phyloP scores from a whole-genome alignment of 2,329 filamentous ascomycete species.

The Hymenoscyphus occultus region DNA sequence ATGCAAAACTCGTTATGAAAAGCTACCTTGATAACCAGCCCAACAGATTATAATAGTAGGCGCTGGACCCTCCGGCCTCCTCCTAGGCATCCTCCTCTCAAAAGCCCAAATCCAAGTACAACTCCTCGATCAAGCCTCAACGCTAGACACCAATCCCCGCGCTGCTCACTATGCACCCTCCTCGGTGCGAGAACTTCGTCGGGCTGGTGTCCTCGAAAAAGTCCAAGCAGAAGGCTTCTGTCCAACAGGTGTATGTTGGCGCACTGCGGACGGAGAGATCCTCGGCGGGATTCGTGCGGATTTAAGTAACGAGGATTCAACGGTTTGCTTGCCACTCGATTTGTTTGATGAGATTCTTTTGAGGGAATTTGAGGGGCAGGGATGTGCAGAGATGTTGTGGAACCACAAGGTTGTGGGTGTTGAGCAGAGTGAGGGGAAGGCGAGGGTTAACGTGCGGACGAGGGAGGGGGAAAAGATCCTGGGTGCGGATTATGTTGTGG shows the following conservation, averaged over 20 bases:
- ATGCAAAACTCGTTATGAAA: not conserved
- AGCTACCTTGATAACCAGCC: not conserved
- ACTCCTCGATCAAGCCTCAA: conserved; percentile 52
- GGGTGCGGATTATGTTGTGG: conserved; percentile 53
- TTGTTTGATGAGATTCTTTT: conserved; percentile 42
- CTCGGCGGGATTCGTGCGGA: conserved; percentile 27
- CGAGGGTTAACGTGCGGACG: conserved; percentile 42
- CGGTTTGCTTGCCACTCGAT: conserved; percentile 45
- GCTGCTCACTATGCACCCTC: conserved; percentile 60
- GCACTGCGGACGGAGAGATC: conserved; percentile 39
- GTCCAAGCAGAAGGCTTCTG: conserved; percentile 43
- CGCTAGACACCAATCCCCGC: conserved; percentile 57
- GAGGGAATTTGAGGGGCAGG: conserved; percentile 36
- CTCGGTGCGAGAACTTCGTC: conserved; percentile 54
- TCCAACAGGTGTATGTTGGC: conserved; percentile 44
- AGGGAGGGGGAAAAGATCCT: conserved; percentile 37
- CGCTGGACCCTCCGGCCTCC: conserved; percentile 43
- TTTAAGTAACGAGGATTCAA: conserved; percentile 33
- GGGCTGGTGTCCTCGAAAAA: conserved; percentile 55
- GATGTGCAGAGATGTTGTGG: conserved; percentile 42
- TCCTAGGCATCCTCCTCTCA: conserved; percentile 51
- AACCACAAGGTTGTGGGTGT: conserved; percentile 46
- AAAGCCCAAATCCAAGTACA: conserved; percentile 51
- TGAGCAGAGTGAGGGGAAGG: conserved; percentile 48
- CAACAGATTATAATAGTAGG: conserved; percentile 14